Evolutionary conservation across 768 basidiomycete species (phyloP), one percentile per base, ranked within the genome.

Genomic region (Mycena galericulata): DNA sequence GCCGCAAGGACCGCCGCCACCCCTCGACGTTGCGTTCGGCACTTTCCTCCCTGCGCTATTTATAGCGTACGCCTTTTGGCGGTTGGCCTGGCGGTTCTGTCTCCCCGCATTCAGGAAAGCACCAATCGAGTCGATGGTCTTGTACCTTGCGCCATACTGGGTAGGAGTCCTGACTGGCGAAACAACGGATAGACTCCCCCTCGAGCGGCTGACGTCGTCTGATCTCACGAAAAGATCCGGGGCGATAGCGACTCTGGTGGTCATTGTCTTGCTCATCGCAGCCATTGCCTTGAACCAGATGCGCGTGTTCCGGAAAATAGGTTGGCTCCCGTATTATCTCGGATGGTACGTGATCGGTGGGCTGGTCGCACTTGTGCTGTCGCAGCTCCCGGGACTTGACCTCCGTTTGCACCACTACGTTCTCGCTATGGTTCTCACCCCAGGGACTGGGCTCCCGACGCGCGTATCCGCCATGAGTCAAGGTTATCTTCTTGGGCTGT

Each of bases 361-460:
- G 1, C 77, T 93, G 18, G 83, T 90, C n/a, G 75, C 86, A 26
- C 74, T 94, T 15, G 87, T 95, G 6, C 76, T 96, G 49, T 86
- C 90, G 4, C 81, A 88, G 56, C 81, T 96, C 20, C 94, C 94
- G 12, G 89, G 87, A 7, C 76, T 95, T 51, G 78, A 87, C 55
- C 81, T 95, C 47, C 86, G 94, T 38, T 71, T 96, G 26, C 95
- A 97, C 73, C 95, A 96, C 76, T 96, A 96, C 74, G 87, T 96
- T 58, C 82, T 92, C 29, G 87, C 90, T 0, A 90, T 96, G 77
- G 83, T 86, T 12, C 83, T 95, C 56, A 85, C 95, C 32, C 93
- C 94, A 34, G 89, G 88, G 7, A 92, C 92, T 3, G 94, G 87
- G 8, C 95, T 95, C 74, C 92, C 94, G 1, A 96, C 94, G 30